Base-by-base conservation (phyloP, 306 rosid genomes). In the Quercus engelmannii region DNA sequence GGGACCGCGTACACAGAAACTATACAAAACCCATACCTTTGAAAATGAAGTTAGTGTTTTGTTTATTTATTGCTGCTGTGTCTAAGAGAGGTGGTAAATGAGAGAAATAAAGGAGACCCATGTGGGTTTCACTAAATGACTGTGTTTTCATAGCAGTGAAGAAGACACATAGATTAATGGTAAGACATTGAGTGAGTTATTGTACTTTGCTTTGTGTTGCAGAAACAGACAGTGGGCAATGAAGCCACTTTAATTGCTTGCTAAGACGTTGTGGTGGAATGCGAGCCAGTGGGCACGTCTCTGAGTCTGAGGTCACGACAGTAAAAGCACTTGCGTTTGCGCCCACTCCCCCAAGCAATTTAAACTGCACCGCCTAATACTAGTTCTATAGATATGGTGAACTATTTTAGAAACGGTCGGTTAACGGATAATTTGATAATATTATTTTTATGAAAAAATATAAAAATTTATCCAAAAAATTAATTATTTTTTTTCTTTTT, bases 201-300 rank as follows among this genome's bases (percentile, higher is more conserved):
- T 78, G 90, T 74, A 0, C 11, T 71, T 31, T 61, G 77, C 57
- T 67, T 69, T 77, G 71, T 51, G 79, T 58, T 55, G 74, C 63
- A 55, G 78, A 55, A 14, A 28, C 77, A 55, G 5, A 21, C 77
- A 63, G 75, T 12, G 85, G 83, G 82, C 69, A 80, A 74, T 7
- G 11, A 78, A 78, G 58, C 71, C 26, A 26, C 75, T 69, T 80
- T 14, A 67, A 79, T 83, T 81, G 83, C 73, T 49, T 81, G 83
- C 73, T 49, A 4, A 6, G 35, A 55, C 35, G 74, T n/a, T 33
- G 85, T 26, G 78, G 85, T 82, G 93, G 87, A 84, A 80, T 74
- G 58, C 82, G 86, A 88, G 91, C 85, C 71, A 28, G n/a, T 30
- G 1, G 85, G 74, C 87, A 67, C 74, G 69, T 74, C 65, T 73